Conservation (phyloP, 2,329 filamentous ascomycete species). For the Stachybotrys chartarum region DNA sequence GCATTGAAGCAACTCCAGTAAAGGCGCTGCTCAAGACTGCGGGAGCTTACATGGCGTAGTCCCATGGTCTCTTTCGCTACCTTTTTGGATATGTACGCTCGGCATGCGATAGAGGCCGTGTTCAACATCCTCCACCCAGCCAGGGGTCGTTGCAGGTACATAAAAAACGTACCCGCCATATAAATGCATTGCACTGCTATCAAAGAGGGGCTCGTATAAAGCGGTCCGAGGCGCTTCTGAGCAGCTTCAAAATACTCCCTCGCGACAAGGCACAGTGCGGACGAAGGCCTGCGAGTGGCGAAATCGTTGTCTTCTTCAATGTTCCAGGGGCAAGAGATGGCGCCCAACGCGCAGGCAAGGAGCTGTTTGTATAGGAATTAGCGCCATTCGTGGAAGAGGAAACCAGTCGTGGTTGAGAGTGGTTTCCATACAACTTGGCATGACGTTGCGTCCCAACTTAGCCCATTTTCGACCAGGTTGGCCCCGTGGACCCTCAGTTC, state of each 20-base stretch:
- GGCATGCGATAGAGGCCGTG: not conserved
- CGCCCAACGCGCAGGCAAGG: conserved; percentile 1
- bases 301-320: not conserved
- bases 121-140: not conserved
- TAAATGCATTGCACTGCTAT: not conserved
- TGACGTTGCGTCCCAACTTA: not conserved
- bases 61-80: not conserved
- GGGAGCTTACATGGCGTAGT: not conserved
- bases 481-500: not conserved
- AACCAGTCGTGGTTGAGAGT: not conserved
- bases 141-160: not conserved
- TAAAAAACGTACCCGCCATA: not conserved
- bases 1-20: conserved; percentile 2
- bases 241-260: not conserved
- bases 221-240: not conserved
- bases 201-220: not conserved
- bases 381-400: not conserved
- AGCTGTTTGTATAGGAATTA: not conserved
- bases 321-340: not conserved
- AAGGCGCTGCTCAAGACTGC: not conserved
- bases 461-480: not conserved
- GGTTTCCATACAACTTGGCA: conserved; percentile 1
- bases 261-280: not conserved
- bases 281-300: not conserved
- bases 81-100: conserved; percentile 1